phyloP scores from a whole-genome alignment of 768 basidiomycete genomes.

The Lentinula sp. region DNA sequence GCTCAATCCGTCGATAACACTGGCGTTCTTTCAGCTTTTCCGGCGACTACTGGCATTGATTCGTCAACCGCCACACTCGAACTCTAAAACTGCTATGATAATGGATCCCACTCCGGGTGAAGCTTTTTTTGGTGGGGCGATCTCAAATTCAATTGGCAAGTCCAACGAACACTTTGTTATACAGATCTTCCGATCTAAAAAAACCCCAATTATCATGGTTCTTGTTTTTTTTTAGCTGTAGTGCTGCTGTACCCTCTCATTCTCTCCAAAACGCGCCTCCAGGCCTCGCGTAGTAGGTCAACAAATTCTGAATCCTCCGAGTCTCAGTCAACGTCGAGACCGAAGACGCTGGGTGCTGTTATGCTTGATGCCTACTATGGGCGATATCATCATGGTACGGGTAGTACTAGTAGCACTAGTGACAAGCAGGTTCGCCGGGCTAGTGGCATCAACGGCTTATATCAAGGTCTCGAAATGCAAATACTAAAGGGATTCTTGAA shows the following conservation, averaged over 20 bases:
- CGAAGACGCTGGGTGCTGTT: conserved; percentile 13
- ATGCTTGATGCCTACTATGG: conserved; percentile 29
- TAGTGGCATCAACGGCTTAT: conserved; percentile 33
- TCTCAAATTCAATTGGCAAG: conserved; percentile 45
- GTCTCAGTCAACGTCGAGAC: conserved; percentile 7
- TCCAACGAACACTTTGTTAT: not conserved
- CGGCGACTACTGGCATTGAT: conserved; percentile 29
- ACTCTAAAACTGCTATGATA: not conserved
- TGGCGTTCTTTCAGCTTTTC: conserved; percentile 47
- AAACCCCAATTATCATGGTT: too few relatives aligned
- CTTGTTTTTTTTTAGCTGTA: conserved; percentile 24
- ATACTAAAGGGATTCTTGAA: conserved; percentile 49
- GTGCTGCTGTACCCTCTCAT: conserved; percentile 51
- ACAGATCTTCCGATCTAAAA: too few relatives aligned
- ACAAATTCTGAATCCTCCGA: conserved; percentile 25
- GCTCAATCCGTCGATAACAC: conserved; percentile 53
- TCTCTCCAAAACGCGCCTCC: conserved; percentile 52
- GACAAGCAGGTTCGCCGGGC: too few relatives aligned
- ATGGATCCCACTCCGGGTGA: conserved; percentile 32
- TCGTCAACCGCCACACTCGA: conserved; percentile 9
- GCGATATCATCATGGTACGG: not conserved
- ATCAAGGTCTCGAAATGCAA: conserved; percentile 48
- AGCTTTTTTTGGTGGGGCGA: conserved; percentile 52
- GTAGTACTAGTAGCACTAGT: not conserved
- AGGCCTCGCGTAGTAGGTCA: conserved; percentile 21